phyloP scores from a whole-genome alignment of 768 basidiomycete genomes.

The Cubamyces sp. region DNA sequence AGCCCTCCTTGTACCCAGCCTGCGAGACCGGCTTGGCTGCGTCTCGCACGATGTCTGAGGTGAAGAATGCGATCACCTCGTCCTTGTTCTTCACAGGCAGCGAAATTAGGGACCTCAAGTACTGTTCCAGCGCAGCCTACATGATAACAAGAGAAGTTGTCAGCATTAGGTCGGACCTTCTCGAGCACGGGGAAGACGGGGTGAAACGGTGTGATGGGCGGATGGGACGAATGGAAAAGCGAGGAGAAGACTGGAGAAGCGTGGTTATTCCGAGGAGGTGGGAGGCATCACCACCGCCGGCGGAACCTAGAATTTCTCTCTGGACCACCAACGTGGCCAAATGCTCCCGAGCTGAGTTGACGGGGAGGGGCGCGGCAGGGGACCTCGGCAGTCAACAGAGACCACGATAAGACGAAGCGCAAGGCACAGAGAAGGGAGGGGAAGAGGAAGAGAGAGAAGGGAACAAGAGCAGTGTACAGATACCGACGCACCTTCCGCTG shows the following conservation, averaged over 20 bases:
- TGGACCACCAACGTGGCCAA: constrained; percentile 9
- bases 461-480: neutral
- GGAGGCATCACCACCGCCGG: constrained; percentile 15
- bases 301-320: neutral
- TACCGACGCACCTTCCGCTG: constrained; percentile 79
- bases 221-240: constrained; percentile 1
- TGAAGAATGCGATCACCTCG: constrained; percentile 91
- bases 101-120: constrained; percentile 81
- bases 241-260: constrained; percentile 1
- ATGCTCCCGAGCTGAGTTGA: constrained; percentile 5
- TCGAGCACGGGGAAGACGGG: neutral
- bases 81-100: constrained; percentile 86
- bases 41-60: constrained; percentile 82
- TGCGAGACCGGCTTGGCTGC: constrained; percentile 77
- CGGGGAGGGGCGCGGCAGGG: neutral
- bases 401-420: neutral
- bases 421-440: constrained; percentile 7
- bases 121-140: constrained; percentile 79
- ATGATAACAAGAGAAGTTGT: constrained; percentile 22
- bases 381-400: neutral
- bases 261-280: constrained; percentile 8
- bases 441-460: neutral
- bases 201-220: constrained; percentile 1
- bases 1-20: constrained; percentile 90
- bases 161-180: constrained; percentile 14